Percentiles rank a stretch among this genome's conserved stretches.
Conservation (phyloP, 805 yeast genomes). For the Teunomyces kruisii region DNA sequence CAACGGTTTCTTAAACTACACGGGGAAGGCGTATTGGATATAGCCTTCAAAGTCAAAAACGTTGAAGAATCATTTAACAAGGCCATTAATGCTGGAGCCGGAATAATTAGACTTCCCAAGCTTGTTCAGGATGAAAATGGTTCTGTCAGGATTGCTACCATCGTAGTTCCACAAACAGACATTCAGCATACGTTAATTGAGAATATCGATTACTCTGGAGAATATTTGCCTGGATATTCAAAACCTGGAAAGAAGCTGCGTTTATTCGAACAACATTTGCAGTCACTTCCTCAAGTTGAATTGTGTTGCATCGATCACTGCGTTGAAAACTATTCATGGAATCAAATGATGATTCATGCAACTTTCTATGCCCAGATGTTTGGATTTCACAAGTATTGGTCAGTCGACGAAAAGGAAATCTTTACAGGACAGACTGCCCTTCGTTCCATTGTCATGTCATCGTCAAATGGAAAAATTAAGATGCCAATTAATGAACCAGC, state of each 20-base stretch:
- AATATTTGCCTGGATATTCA: conserved; percentile 53
- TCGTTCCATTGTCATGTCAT: conserved; percentile 74
- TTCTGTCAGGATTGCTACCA: conserved; percentile 48
- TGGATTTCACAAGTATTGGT: conserved; percentile 80
- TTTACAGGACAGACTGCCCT: conserved; percentile 69
- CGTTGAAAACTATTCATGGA: conserved; percentile 77
- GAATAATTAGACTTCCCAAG: conserved; percentile 25
- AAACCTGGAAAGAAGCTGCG: conserved; percentile 10
- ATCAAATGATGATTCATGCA: conserved; percentile 59
- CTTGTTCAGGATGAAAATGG: conserved; percentile 49
- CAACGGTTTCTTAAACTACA: conserved; percentile 42
- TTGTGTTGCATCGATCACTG: conserved; percentile 66
- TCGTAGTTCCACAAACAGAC: conserved; percentile 51
- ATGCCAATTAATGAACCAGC: conserved; percentile 91
- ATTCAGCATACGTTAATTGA: conserved; percentile 69
- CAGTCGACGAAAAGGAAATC: conserved; percentile 78
- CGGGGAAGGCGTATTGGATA: conserved; percentile 81
- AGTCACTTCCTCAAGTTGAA: conserved; percentile 31
- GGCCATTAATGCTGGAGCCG: conserved; percentile 58
- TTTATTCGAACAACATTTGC: conserved; percentile 1
- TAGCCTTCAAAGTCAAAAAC: conserved; percentile 62
- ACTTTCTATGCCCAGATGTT: conserved; percentile 58
- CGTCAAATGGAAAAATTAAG: conserved; percentile 60
- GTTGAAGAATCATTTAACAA: conserved; percentile 42
- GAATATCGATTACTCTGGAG: conserved; percentile 37